Conservation (phyloP, 1,284 basidiomycete genomes). For the Sutorius eximius region DNA sequence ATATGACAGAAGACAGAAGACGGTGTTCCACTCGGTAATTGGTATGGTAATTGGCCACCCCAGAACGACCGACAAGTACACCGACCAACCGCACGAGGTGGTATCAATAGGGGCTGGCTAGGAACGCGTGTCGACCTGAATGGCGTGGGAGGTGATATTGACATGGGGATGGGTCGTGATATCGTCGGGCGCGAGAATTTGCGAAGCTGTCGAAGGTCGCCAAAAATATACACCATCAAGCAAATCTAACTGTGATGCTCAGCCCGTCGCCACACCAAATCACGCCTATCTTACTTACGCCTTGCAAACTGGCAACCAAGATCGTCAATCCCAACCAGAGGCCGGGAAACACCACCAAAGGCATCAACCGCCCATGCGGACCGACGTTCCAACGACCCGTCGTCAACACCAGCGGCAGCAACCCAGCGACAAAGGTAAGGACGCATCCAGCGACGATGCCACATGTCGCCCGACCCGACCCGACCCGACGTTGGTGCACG, state of each 20-base stretch:
- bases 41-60: no score
- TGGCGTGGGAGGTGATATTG: constrained; percentile 19
- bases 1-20: no score
- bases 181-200: constrained; percentile 66
- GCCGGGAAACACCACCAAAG: constrained; percentile 63
- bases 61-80: no score
- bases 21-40: no score
- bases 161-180: constrained; percentile 45
- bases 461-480: constrained; percentile 62
- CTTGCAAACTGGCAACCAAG: constrained; percentile 62
- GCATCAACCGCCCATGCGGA: constrained; percentile 56
- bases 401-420: constrained; percentile 30
- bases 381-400: constrained; percentile 41
- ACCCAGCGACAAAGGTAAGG: constrained; percentile 40
- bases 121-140: neutral
- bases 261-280: no score
- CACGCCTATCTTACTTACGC: constrained; percentile 38
- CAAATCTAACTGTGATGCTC: no score
- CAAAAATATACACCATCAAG: no score
- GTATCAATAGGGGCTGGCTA: constrained; percentile 15
- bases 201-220: no score
- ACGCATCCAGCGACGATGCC: constrained; percentile 61
- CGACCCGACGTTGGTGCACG: constrained; percentile 77
- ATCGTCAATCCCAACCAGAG: constrained; percentile 71
- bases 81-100: no score